Conservation (phyloP, 1,284 basidiomycete genomes). For the Melampsora larici-populina region DNA sequence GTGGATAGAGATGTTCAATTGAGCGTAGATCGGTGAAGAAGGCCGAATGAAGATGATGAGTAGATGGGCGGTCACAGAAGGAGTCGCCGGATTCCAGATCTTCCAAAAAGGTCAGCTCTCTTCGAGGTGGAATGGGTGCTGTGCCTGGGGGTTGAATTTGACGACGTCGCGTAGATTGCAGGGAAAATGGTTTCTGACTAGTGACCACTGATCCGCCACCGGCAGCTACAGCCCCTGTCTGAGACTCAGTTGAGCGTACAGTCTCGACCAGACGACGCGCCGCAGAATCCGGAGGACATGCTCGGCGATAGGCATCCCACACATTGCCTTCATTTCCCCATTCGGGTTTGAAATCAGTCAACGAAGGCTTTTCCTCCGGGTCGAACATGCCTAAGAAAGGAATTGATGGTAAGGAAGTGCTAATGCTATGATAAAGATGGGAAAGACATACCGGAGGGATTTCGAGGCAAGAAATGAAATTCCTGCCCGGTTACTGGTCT, state of each 20-base stretch:
- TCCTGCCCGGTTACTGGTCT: slow-evolving; percentile 61
- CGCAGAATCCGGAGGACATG: slow-evolving; percentile 72
- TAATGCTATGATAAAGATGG: background rate
- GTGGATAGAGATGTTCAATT: slow-evolving; percentile 75
- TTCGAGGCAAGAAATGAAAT: slow-evolving; percentile 27
- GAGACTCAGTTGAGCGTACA: slow-evolving; percentile 55
- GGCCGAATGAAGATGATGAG: slow-evolving; percentile 79
- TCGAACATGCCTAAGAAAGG: slow-evolving; percentile 58
- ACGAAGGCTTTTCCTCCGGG: slow-evolving; percentile 42
- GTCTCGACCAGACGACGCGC: slow-evolving; percentile 78
- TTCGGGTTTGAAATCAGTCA: slow-evolving; percentile 69
- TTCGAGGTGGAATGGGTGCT: slow-evolving; percentile 61
- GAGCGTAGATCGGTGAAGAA: slow-evolving; percentile 94
- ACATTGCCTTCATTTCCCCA: slow-evolving; percentile 78
- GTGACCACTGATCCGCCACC: slow-evolving; percentile 54
- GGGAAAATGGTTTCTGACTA: slow-evolving; percentile 54
- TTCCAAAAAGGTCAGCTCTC: slow-evolving; percentile 52
- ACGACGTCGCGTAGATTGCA: slow-evolving; percentile 53
- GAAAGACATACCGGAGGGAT: background rate
- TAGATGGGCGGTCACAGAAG: slow-evolving; percentile 75
- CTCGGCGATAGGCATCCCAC: slow-evolving; percentile 87
- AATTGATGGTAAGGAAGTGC: slow-evolving; percentile 51
- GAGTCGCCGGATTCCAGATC: slow-evolving; percentile 65
- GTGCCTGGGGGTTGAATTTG: slow-evolving; percentile 51
- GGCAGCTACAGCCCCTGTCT: slow-evolving; percentile 32